phyloP scores from a whole-genome alignment of 768 basidiomycete genomes.

The Mycena maculata region DNA sequence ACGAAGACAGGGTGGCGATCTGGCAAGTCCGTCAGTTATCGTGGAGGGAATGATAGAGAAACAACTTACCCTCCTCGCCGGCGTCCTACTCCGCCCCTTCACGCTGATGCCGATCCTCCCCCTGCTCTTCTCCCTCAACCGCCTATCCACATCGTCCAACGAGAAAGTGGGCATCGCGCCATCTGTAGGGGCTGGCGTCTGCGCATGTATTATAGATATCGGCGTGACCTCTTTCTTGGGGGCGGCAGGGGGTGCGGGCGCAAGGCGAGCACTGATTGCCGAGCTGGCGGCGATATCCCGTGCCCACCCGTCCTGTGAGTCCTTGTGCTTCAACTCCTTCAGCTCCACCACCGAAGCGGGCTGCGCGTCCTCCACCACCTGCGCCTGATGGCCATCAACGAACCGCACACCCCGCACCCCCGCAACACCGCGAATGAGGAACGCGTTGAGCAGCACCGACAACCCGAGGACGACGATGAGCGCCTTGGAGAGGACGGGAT shows the following conservation, averaged over 20 bases:
- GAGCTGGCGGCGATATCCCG: constrained; percentile 14
- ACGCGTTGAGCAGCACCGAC: constrained; percentile 91
- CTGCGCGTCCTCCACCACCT: constrained; percentile 33
- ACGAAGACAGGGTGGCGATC: too few relatives aligned
- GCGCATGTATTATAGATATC: constrained; percentile 25
- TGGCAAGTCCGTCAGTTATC: too few relatives aligned
- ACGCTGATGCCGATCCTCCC: too few relatives aligned
- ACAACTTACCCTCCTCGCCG: constrained; percentile 12
- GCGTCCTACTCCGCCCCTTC: constrained; percentile 21
- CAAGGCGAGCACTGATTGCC: background rate
- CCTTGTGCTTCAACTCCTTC: constrained; percentile 9
- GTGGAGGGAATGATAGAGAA: background rate
- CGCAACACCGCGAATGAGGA: constrained; percentile 88
- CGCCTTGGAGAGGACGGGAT: constrained; percentile 95
- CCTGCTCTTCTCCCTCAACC: constrained; percentile 53
- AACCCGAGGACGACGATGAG: constrained; percentile 90
- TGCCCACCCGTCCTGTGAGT: constrained; percentile 31
- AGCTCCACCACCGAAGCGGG: constrained; percentile 21
- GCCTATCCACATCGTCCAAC: constrained; percentile 67
- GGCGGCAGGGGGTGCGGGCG: background rate
- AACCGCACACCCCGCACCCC: constrained; percentile 40
- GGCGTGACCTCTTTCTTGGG: background rate
- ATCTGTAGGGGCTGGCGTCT: constrained; percentile 21
- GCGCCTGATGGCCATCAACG: constrained; percentile 33
- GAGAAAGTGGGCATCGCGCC: constrained; percentile 55